These are phyloP conservation scores for Paspalum notatum DNA, from an alignment of 176 grass and related monocot species.

Conservation along the genomic window DNA sequence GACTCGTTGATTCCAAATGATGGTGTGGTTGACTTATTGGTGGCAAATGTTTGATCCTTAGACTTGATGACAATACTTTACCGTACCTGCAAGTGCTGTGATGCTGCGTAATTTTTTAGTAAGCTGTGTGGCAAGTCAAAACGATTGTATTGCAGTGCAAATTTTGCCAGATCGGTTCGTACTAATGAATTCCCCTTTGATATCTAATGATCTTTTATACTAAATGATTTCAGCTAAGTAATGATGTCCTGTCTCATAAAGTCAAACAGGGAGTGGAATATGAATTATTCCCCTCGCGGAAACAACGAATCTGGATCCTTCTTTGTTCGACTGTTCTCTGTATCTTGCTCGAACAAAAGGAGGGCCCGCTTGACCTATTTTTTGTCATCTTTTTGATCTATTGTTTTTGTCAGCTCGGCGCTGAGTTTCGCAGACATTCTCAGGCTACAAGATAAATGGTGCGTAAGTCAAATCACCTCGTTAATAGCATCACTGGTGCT, in stretches of 20 bases:
- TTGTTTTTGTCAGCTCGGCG: neutral
- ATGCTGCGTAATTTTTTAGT: neutral
- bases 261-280: neutral
- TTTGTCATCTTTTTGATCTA: constrained; percentile 20
- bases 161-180: neutral
- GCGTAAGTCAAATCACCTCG: constrained; percentile 6
- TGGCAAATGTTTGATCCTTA: neutral
- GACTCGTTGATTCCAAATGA: neutral
- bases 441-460: neutral
- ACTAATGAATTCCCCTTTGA: neutral
- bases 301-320: constrained; percentile 16
- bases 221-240: neutral
- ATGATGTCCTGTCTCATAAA: neutral
- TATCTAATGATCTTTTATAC: neutral
- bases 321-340: neutral
- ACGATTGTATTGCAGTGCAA: neutral
- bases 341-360: neutral
- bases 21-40: neutral
- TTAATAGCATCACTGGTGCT: neutral
- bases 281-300: constrained; percentile 20
- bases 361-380: neutral
- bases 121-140: neutral
- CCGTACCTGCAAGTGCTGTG: neutral
- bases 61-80: neutral
- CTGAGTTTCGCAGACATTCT: constrained; percentile 23